These are phyloP conservation scores for Neofusicoccum sp. DNA, from an alignment of 2,329 filamentous ascomycete species.

Conservation along the genomic window DNA sequence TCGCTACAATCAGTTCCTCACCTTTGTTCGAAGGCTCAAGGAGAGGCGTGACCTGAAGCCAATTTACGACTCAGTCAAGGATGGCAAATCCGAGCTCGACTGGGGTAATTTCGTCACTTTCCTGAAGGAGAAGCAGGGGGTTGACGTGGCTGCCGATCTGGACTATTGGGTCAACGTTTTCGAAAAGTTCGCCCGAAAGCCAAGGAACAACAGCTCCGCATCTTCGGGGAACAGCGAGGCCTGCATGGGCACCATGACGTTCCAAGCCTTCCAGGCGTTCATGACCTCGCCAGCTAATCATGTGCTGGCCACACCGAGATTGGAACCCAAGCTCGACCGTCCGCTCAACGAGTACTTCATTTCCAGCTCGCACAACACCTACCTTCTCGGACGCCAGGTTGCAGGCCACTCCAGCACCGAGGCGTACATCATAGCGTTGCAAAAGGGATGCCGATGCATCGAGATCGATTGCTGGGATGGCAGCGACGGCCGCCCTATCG, in stretches of 20 bases:
- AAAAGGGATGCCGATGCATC: slow-evolving; percentile 88
- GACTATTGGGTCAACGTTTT: slow-evolving; percentile 74
- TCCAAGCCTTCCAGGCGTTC: slow-evolving; percentile 71
- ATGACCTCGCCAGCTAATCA: slow-evolving; percentile 59
- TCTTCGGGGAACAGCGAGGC: slow-evolving; percentile 25
- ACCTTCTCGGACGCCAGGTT: slow-evolving; percentile 88
- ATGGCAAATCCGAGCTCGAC: slow-evolving; percentile 66
- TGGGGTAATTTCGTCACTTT: slow-evolving; percentile 76
- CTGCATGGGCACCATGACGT: slow-evolving; percentile 66
- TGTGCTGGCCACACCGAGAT: slow-evolving; percentile 63
- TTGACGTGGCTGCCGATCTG: slow-evolving; percentile 70
- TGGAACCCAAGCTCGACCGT: slow-evolving; percentile 69
- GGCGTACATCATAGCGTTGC: slow-evolving; percentile 87
- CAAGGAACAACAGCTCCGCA: slow-evolving; percentile 14
- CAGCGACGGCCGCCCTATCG: slow-evolving; percentile 79
- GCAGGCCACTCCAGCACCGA: slow-evolving; percentile 90
- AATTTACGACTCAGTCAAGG: slow-evolving; percentile 65
- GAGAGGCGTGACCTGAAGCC: slow-evolving; percentile 77
- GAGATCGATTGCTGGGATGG: slow-evolving; percentile 99
- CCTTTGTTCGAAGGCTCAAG: slow-evolving; percentile 82
- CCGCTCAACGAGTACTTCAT: slow-evolving; percentile 98
- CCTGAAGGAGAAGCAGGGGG: slow-evolving; percentile 70
- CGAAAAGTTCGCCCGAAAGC: slow-evolving; percentile 59
- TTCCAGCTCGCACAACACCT: slow-evolving; percentile 98
- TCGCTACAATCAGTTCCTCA: slow-evolving; percentile 78